These are phyloP conservation scores for Blastobotrys buckinghamii DNA, from an alignment of 1,139 yeast genomes.

Conservation along the genomic window DNA sequence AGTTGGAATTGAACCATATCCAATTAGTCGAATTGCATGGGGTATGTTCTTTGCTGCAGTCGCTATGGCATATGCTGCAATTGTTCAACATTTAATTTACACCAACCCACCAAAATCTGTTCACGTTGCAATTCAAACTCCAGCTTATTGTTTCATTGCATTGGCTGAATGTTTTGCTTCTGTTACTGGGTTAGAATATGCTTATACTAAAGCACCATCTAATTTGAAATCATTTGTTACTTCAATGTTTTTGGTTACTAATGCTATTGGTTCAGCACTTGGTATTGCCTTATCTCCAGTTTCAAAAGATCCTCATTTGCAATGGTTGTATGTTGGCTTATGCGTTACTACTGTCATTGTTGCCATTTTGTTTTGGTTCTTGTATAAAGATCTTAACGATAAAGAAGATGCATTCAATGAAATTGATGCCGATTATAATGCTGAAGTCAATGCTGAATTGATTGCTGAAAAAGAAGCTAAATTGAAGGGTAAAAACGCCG, in stretches of 20 bases:
- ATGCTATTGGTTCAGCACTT: slow-evolving; percentile 63
- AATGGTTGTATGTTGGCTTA: slow-evolving; percentile 61
- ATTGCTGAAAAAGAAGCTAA: slow-evolving; percentile 13
- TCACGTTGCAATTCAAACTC: slow-evolving; percentile 53
- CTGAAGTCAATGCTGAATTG: slow-evolving; percentile 27
- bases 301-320: slow-evolving; percentile 60
- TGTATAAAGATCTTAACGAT: slow-evolving; percentile 51
- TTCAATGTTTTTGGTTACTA: slow-evolving; percentile 55
- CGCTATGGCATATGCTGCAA: slow-evolving; percentile 77
- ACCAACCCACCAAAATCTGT: slow-evolving; percentile 59
- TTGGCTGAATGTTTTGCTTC: slow-evolving; percentile 61
- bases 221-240: slow-evolving; percentile 62
- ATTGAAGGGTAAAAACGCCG: background rate
- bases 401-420: slow-evolving; percentile 57
- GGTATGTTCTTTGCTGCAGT: slow-evolving; percentile 73
- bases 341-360: slow-evolving; percentile 54
- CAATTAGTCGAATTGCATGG: slow-evolving; percentile 65
- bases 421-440: slow-evolving; percentile 40
- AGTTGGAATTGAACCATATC: slow-evolving; percentile 37
- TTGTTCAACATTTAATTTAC: slow-evolving; percentile 71
- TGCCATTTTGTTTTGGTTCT: slow-evolving; percentile 57
- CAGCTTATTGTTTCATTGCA: slow-evolving; percentile 43
- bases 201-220: slow-evolving; percentile 64
- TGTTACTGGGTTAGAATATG: slow-evolving; percentile 62
- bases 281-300: slow-evolving; percentile 69